Percentiles rank a stretch among this genome's conserved stretches.
phyloP scores from a whole-genome alignment of 495 filamentous ascomycete genomes.

The Xylaria telfairii region DNA sequence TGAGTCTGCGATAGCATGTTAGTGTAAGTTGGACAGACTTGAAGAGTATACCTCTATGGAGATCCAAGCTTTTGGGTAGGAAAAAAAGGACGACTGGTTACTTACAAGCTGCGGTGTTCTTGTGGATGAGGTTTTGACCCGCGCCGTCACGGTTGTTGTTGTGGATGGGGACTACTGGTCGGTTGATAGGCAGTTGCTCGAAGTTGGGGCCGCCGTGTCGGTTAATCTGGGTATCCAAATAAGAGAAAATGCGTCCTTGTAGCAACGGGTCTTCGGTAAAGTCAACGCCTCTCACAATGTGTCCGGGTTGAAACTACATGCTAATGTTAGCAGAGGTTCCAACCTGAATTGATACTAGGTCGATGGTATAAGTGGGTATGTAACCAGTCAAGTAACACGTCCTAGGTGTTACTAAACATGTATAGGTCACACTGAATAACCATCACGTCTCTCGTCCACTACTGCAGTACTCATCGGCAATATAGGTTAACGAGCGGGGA shows the following conservation, averaged over 20 bases:
- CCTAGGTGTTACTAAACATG: background rate
- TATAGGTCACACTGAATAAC: background rate
- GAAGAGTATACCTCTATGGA: background rate
- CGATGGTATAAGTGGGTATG: background rate
- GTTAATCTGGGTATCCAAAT: slow-evolving; percentile 78
- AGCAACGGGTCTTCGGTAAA: slow-evolving; percentile 77
- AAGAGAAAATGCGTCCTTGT: slow-evolving; percentile 76
- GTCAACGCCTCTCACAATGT: slow-evolving; percentile 73
- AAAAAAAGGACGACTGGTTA: background rate
- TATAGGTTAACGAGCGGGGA: background rate
- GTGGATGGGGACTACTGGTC: slow-evolving; percentile 66
- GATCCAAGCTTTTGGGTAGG: background rate
- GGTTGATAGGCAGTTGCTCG: slow-evolving; percentile 78
- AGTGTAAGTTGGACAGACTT: slow-evolving; percentile 2
- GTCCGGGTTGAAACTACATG: slow-evolving; percentile 59
- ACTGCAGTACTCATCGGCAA: background rate
- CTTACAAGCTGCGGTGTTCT: slow-evolving; percentile 55
- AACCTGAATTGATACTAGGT: background rate
- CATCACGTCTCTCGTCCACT: background rate
- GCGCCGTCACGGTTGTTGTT: slow-evolving; percentile 77
- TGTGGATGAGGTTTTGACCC: slow-evolving; percentile 61
- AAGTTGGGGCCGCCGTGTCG: slow-evolving; percentile 77
- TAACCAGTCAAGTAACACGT: background rate
- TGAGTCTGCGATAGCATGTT: slow-evolving; percentile 46
- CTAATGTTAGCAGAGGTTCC: background rate